Evolutionary conservation across 2,329 filamentous ascomycete genomes (phyloP), one percentile per base, ranked within the genome.

Genomic region (Colletotrichum sojae): DNA sequence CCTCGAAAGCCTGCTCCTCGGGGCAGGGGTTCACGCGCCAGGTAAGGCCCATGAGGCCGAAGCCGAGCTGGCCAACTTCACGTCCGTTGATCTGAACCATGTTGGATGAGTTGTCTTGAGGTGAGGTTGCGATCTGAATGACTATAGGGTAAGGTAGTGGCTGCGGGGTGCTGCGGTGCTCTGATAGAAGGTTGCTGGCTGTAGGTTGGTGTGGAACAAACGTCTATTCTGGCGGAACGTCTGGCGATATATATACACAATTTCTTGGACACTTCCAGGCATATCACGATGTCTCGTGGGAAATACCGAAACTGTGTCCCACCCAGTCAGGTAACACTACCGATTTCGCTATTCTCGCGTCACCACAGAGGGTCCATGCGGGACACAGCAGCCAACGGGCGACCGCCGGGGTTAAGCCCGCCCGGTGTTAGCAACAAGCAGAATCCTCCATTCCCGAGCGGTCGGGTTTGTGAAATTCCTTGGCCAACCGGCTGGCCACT

Each of bases 11-110:
- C 70, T 86, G 79, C 40, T 88, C 83, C 15, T 85, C 75, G 2
- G 85, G 76, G 10, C 78, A 76, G 1, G 79, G 78, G 16, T 76
- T 73, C 36, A 75, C 74, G 22, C 82, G 80, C 82, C 83, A 83
- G 25, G 83, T 84, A 46, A 86, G 75, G 72, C 83, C 82, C 86
- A 89, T 87, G 46, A 88, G 81, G 71, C 87, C 87, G 73, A 83
- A 87, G 76, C 87, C 88, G 53, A 85, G 84, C 39, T 78, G 74
- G 62, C 85, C 85, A 57, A 89, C 78, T 73, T 81, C 74, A 71
- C 83, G 84, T 72, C 81, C 82, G 25, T 82, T 75, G 65, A 85
- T 75, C 25, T 76, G 73, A 57, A 72, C 71, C 78, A 80, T 81
- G 46, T 45, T 71, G 57, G 18, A 25, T 62, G 48, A 27, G 16